phyloP scores from a whole-genome alignment of 331 rosid genomes.

The Stylosanthes scabra region DNA sequence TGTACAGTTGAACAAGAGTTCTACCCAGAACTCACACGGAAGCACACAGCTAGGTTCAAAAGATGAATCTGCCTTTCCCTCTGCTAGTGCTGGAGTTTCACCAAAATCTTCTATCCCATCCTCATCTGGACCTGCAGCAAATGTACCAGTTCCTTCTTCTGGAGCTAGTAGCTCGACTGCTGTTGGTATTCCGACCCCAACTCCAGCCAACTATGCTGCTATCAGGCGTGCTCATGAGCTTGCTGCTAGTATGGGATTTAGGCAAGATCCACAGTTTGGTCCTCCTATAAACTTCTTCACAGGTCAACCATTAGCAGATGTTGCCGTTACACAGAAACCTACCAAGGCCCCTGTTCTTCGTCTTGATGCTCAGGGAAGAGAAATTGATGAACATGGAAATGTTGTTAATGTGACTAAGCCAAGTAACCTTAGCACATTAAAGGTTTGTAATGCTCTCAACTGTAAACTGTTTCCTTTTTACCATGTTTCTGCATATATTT shows the following conservation, averaged over 20 bases:
- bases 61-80: conserved; percentile 49
- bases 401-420: conserved; percentile 83
- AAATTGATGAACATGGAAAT: conserved; percentile 94
- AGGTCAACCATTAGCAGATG: conserved; percentile 68
- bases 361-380: conserved; percentile 97
- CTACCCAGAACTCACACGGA: conserved; percentile 54
- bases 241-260: conserved; percentile 96
- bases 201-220: conserved; percentile 66
- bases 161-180: conserved; percentile 43
- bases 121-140: conserved; percentile 46
- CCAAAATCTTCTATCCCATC: conserved; percentile 43
- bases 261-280: conserved; percentile 95
- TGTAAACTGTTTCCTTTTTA: conserved; percentile 15
- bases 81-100: conserved; percentile 45
- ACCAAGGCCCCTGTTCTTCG: conserved; percentile 96
- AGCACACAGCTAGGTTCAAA: conserved; percentile 49
- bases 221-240: conserved; percentile 92
- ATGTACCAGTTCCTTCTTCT: conserved; percentile 50
- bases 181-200: conserved; percentile 51
- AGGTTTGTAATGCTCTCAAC: conserved; percentile 57
- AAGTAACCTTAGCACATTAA: conserved; percentile 90
- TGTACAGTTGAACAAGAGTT: conserved; percentile 71
- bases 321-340: conserved; percentile 76
- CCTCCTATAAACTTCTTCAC: conserved; percentile 95
- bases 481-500: neutral